These are phyloP conservation scores for Cronartium ribicola DNA, from an alignment of 1,284 basidiomycete genomes.

Conservation along the genomic window DNA sequence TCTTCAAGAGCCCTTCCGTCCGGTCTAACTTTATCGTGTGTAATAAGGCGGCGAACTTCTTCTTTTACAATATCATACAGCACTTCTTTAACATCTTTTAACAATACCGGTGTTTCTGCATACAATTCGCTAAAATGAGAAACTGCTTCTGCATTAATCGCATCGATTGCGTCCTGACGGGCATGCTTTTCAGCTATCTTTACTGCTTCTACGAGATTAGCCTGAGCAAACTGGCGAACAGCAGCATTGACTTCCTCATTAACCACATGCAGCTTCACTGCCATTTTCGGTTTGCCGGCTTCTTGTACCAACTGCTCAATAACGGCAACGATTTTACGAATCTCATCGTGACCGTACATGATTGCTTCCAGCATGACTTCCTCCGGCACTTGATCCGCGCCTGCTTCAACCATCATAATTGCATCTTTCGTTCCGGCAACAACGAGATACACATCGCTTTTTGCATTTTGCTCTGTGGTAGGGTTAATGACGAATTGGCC, in stretches of 20 bases:
- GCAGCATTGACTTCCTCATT: not conserved
- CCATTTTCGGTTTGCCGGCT: not conserved
- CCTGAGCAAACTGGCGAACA: not conserved
- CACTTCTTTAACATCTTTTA: too few relatives aligned
- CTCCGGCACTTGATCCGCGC: not conserved
- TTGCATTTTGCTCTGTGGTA: not conserved
- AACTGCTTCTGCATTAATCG: too few relatives aligned
- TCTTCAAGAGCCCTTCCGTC: too few relatives aligned
- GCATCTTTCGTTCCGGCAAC: slow-evolving; percentile 6
- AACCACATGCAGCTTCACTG: not conserved
- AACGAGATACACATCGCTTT: not conserved
- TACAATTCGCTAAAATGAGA: too few relatives aligned
- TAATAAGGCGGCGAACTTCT: too few relatives aligned
- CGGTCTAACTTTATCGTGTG: too few relatives aligned
- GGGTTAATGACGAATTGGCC: not conserved
- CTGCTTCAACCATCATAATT: not conserved
- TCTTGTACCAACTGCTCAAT: not conserved
- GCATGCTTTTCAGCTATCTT: too few relatives aligned
- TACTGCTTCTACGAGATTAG: too few relatives aligned
- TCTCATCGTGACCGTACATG: not conserved
- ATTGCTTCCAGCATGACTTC: not conserved
- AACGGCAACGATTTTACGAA: not conserved
- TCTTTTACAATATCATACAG: too few relatives aligned
- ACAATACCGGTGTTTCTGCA: too few relatives aligned
- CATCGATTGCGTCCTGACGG: too few relatives aligned